phyloP scores from a whole-genome alignment of 2,329 filamentous ascomycete genomes.

The Pyrenophora tritici-repentis region DNA sequence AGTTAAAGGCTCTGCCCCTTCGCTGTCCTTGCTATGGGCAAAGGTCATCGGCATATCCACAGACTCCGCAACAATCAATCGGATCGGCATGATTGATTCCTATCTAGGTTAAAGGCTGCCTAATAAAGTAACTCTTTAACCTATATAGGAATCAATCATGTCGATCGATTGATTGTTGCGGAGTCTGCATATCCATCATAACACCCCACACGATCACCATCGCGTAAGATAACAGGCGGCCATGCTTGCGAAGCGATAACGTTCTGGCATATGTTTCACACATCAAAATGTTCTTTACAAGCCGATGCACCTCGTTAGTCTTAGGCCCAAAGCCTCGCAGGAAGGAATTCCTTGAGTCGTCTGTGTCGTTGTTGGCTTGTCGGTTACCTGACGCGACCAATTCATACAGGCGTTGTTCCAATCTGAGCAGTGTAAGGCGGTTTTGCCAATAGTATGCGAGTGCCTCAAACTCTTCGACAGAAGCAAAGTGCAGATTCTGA shows the following conservation, averaged over 20 bases:
- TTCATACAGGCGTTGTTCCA: slow-evolving; percentile 11
- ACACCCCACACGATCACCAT: slow-evolving; percentile 21
- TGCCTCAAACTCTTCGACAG: slow-evolving; percentile 22
- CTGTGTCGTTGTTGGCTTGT: no score
- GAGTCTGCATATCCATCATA: slow-evolving; percentile 11
- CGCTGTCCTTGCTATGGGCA: slow-evolving; percentile 3
- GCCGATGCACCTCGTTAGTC: slow-evolving; percentile 13
- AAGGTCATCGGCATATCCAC: slow-evolving; percentile 9
- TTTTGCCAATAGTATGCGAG: slow-evolving; percentile 23
- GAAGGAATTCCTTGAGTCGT: not conserved
- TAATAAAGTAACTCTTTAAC: no score
- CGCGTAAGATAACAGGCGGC: slow-evolving; percentile 15
- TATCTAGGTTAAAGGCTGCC: no score
- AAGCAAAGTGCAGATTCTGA: slow-evolving; percentile 17
- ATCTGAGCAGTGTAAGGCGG: slow-evolving; percentile 17
- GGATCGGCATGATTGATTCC: no score
- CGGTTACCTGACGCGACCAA: not conserved
- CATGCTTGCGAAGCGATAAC: slow-evolving; percentile 19
- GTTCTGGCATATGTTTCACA: slow-evolving; percentile 16
- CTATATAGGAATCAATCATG: no score
- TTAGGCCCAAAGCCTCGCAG: slow-evolving; percentile 6
- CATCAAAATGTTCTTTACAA: slow-evolving; percentile 19
- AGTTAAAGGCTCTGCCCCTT: slow-evolving; percentile 8
- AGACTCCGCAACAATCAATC: no score
- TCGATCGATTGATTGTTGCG: no score